A percentile compares a stretch with the other conserved stretches of the same genome.
These are phyloP conservation scores for Nicotiana attenuata DNA, from an alignment of 257 asterid species.

Conservation along the genomic window DNA sequence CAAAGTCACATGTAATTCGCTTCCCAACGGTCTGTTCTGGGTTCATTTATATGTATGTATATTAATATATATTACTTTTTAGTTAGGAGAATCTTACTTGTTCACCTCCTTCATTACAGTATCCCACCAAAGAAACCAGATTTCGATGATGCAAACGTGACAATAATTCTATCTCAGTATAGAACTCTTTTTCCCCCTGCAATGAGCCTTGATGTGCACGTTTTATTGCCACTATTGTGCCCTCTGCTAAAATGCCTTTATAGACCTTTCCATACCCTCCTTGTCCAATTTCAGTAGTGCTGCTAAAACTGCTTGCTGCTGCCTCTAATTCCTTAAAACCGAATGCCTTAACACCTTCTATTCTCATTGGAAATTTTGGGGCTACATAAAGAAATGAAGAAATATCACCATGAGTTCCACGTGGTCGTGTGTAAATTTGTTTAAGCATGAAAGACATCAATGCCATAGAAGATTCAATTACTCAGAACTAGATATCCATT, in stretches of 20 bases:
- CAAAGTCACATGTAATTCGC: not conserved
- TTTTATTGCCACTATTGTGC: slow-evolving; percentile 47
- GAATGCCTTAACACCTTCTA: slow-evolving; percentile 54
- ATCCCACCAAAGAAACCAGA: slow-evolving; percentile 47
- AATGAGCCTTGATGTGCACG: slow-evolving; percentile 52
- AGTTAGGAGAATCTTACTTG: slow-evolving; percentile 8
- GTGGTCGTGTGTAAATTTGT: not conserved
- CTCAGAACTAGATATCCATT: not conserved
- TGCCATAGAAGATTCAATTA: not conserved
- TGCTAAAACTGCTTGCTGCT: slow-evolving; percentile 35
- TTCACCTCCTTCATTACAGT: slow-evolving; percentile 10
- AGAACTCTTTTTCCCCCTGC: slow-evolving; percentile 59
- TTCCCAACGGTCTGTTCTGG: too few species aligned
- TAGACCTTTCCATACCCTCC: slow-evolving; percentile 69
- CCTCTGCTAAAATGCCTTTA: slow-evolving; percentile 38
- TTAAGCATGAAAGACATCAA: not conserved
- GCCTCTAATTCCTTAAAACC: slow-evolving; percentile 35
- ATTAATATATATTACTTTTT: not conserved
- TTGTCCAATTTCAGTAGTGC: slow-evolving; percentile 43
- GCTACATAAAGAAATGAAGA: slow-evolving; percentile 19
- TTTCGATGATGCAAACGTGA: slow-evolving; percentile 61
- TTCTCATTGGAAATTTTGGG: slow-evolving; percentile 30
- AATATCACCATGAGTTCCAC: not conserved
- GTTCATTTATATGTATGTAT: too few species aligned
- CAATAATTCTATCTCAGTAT: slow-evolving; percentile 56